Base-by-base conservation (phyloP, 1,284 basidiomycete species). In the Fomitiporia mediterranea region DNA sequence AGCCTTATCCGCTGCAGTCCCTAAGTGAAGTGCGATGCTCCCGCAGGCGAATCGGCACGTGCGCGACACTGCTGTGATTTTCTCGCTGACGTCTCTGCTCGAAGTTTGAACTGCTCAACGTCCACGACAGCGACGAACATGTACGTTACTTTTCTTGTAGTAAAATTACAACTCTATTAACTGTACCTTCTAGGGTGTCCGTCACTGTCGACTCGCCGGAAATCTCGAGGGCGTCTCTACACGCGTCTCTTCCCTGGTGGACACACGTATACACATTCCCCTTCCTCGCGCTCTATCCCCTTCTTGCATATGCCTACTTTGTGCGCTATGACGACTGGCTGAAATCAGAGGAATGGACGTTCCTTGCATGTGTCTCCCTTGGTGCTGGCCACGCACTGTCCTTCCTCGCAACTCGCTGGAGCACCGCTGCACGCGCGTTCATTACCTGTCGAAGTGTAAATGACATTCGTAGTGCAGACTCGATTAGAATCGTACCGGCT, bases 271-370 rank as follows among this genome's bases (percentile, higher is more conserved):
- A 99, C 70, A 82, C 86, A 11, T 60, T 89, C 11, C 95, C 95
- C 0, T 94, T 94, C 69, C 77, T 94, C 13, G 81, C 82, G 1
- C 76, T 96, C 58, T 99, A 98, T 68, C 94, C 94, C 0, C 69
- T 95, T 28, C 83, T 94, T 50, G 92, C 91, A 43, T 97, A 95
- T 70, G 87, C 95, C 23, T 98, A 97, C 77, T 91, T 87, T 66
- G 67, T 91, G 67, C 84, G 82, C 67, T 98, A 98, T 70, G 91
- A 97, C 65, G 79, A 93, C 66, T 94, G 91, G 86, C 73, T 96
- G 55, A 81, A 86, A 68, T 94, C 91, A 63, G 95, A 97, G 70
- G 91, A 95, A 69, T 96, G 91, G 91, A 95, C 96, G 0, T 99
- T 99, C 67, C 80, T 99, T 47, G 91, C 88, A 51, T 94, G 90